Conservation (phyloP, 139 green algal genomes). For the Parachlorella kessleri region DNA sequence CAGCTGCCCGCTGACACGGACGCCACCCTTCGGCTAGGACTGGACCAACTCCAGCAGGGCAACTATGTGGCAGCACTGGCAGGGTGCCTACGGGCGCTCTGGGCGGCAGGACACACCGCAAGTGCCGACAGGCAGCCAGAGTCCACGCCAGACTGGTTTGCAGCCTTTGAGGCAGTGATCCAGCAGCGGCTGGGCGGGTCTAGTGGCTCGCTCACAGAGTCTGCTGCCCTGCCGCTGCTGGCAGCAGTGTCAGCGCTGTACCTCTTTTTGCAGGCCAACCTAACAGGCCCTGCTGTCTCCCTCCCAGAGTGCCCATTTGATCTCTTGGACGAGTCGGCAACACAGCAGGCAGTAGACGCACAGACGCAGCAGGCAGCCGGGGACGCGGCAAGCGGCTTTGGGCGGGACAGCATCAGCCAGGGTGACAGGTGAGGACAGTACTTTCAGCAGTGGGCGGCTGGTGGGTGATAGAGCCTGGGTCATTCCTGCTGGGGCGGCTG, state of each 20-base stretch:
- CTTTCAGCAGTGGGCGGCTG: no score
- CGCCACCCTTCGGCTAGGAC: no score
- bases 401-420: slow-evolving; percentile 7
- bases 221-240: slow-evolving; percentile 8
- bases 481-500: no score
- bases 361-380: background rate
- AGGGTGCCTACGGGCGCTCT: background rate
- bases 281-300: slow-evolving; percentile 48
- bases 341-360: no score
- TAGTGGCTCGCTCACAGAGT: no score
- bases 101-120: background rate
- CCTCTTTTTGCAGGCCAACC: slow-evolving; percentile 71
- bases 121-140: slow-evolving; percentile 1
- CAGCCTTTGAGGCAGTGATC: background rate
- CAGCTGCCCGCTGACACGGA: no score
- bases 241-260: slow-evolving; percentile 42
- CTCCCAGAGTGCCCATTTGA: slow-evolving; percentile 19
- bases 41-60: slow-evolving; percentile 4
- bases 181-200: background rate
- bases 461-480: no score
- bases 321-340: background rate
- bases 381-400: background rate
- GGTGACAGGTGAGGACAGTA: slow-evolving; percentile 53
- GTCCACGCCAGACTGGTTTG: slow-evolving; percentile 33
- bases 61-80: slow-evolving; percentile 6